These are phyloP conservation scores for Moniliophthora roreri DNA, from an alignment of 1,284 basidiomycete genomes.

Conservation along the genomic window DNA sequence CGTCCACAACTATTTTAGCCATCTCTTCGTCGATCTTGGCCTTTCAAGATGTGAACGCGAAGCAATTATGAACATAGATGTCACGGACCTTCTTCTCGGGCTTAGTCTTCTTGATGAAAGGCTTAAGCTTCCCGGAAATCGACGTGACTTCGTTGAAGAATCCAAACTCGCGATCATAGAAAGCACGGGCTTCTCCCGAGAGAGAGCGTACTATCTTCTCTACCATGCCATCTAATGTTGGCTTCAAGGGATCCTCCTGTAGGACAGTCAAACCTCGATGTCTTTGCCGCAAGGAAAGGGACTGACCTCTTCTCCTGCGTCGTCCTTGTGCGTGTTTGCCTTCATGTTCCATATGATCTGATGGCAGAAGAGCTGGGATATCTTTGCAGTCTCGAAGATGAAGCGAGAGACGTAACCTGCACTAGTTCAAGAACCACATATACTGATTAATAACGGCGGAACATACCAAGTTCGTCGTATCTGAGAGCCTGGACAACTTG, in stretches of 20 bases:
- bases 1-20: conserved; percentile 91
- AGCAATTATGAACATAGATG: not conserved
- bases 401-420: conserved; percentile 93
- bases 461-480: conserved; percentile 78
- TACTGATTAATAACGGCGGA: not conserved
- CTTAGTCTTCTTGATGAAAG: conserved; percentile 94
- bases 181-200: conserved; percentile 87
- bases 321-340: conserved; percentile 95
- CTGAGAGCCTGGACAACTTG: conserved; percentile 97
- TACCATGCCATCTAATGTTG: conserved; percentile 87
- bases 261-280: conserved; percentile 1
- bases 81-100: conserved; percentile 88
- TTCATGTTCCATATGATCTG: conserved; percentile 99
- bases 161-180: conserved; percentile 94
- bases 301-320: conserved; percentile 78
- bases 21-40: conserved; percentile 99
- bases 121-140: conserved; percentile 97
- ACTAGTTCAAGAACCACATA: conserved; percentile 1
- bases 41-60: conserved; percentile 36
- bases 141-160: conserved; percentile 98
- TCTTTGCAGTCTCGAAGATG: conserved; percentile 96
- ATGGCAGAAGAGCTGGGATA: conserved; percentile 98
- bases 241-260: conserved; percentile 94
- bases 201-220: conserved; percentile 81
- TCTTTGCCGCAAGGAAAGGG: not conserved